Base-by-base conservation (phyloP, 202 grass and related monocot genomes). In the Miscanthus sacchariflorus region DNA sequence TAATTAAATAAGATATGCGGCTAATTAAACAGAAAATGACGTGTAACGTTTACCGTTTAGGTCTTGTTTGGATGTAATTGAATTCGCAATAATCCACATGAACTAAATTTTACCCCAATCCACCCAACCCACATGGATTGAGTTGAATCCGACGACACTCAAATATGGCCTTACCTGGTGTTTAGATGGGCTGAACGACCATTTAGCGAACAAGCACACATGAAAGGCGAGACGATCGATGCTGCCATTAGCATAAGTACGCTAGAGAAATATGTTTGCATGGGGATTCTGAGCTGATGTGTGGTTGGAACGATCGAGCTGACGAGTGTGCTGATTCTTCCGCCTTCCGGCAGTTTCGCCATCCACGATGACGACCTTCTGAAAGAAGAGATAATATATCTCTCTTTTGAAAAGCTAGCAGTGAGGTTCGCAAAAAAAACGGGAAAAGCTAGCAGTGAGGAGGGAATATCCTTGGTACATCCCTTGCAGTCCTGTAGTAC, bases 391-490 rank as follows among this genome's bases (percentile, higher is more conserved):
- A 25, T 1, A 5, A 38, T 38, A 38, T 38, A 38, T 38, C 3
- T 5, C 36, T 5, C 33, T 38, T 38, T 38, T 38, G 4, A 38
- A 38, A 38, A 38, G 36, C 36, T 38, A 38, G 36, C 36, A 38
- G 36, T 38, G 36, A 38, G 36, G 36, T 38, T 38, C 36, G 4
- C 36, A 17, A 39, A 7, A 2, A 56, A 56, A 58, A 21, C 6
- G 54, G 3, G 1, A 35, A 61, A 44, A 48, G 45, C 25, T 13
- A 66, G 63, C 25, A 18, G 21, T 42, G 71, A 48, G 24, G 79
- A 38, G 66, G 9, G 89, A 90, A 90, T 90, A 90, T 90, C 23
- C 84, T 25, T 36, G 43, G 84, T 66, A 87, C 84, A 90, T 83
- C 39, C 88, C 83, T 54, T 11, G 27, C 78, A 24, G 10, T 19